phyloP scores from a whole-genome alignment of 768 basidiomycete species.

The Hericium rajendrae region DNA sequence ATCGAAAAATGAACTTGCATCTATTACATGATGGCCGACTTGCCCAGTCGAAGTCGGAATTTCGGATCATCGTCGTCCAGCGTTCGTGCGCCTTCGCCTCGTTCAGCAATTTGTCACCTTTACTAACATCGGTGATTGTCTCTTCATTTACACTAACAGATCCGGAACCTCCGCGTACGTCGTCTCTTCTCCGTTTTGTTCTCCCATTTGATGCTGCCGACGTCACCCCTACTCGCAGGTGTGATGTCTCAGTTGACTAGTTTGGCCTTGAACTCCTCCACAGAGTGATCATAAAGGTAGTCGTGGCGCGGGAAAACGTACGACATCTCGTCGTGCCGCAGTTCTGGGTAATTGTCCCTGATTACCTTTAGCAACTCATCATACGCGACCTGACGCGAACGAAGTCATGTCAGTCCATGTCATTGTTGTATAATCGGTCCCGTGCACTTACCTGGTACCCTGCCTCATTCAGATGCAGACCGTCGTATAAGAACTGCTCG shows the following conservation, averaged over 20 bases:
- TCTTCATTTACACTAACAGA: neutral
- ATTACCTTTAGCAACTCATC: constrained; percentile 52
- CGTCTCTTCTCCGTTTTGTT: neutral
- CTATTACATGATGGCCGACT: neutral
- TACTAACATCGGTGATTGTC: neutral
- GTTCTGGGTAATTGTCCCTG: constrained; percentile 48
- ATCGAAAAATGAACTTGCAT: neutral
- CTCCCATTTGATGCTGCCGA: neutral
- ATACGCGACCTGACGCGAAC: constrained; percentile 48
- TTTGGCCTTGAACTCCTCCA: constrained; percentile 11
- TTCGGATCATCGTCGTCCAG: neutral
- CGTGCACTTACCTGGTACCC: constrained; percentile 57
- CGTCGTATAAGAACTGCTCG: constrained; percentile 52
- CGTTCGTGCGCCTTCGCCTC: neutral
- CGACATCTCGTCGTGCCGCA: constrained; percentile 54
- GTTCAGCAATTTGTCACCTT: neutral
- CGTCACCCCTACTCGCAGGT: neutral
- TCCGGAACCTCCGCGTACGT: no score
- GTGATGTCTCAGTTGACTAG: neutral
- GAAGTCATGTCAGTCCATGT: neutral
- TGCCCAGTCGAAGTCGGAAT: neutral
- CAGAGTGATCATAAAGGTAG: constrained; percentile 13
- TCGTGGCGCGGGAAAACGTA: constrained; percentile 52
- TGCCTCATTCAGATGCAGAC: constrained; percentile 66
- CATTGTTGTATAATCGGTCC: neutral